Percentiles rank a stretch among this genome's conserved stretches.
Conservation (phyloP, 108 stramenopile species). For the Cyclotella atomus region DNA sequence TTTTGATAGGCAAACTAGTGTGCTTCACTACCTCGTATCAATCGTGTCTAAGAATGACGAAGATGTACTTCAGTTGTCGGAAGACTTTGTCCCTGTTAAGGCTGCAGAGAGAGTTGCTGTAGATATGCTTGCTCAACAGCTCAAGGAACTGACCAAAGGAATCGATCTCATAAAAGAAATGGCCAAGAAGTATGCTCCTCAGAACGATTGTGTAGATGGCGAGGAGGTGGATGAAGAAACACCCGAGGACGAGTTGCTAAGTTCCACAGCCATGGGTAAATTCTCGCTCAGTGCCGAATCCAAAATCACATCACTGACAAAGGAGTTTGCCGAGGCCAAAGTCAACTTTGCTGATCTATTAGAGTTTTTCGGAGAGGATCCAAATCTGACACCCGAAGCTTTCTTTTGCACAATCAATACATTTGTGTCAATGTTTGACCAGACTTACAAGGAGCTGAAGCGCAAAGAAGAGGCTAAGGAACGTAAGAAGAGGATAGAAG, state of each 20-base stretch:
- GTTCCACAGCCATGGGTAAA: slow-evolving; percentile 34
- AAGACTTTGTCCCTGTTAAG: slow-evolving; percentile 48
- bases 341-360: slow-evolving; percentile 28
- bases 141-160: slow-evolving; percentile 33
- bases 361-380: slow-evolving; percentile 45
- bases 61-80: slow-evolving; percentile 43
- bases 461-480: slow-evolving; percentile 46
- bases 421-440: slow-evolving; percentile 51
- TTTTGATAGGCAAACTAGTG: slow-evolving; percentile 52
- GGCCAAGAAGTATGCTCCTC: slow-evolving; percentile 19
- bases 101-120: slow-evolving; percentile 50
- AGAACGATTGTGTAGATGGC: background rate
- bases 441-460: slow-evolving; percentile 40
- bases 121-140: slow-evolving; percentile 35
- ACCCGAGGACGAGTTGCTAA: slow-evolving; percentile 38
- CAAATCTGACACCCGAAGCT: slow-evolving; percentile 33
- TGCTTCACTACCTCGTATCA: slow-evolving; percentile 51
- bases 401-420: slow-evolving; percentile 51
- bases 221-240: slow-evolving; percentile 4
- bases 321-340: slow-evolving; percentile 27
- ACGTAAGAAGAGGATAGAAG: slow-evolving; percentile 41
- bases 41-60: slow-evolving; percentile 53
- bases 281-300: slow-evolving; percentile 40
- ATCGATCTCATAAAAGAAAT: slow-evolving; percentile 29
- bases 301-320: slow-evolving; percentile 21